Evolutionary conservation across 345 rosid species (phyloP).

Genomic region (Eucalyptus sp.): DNA sequence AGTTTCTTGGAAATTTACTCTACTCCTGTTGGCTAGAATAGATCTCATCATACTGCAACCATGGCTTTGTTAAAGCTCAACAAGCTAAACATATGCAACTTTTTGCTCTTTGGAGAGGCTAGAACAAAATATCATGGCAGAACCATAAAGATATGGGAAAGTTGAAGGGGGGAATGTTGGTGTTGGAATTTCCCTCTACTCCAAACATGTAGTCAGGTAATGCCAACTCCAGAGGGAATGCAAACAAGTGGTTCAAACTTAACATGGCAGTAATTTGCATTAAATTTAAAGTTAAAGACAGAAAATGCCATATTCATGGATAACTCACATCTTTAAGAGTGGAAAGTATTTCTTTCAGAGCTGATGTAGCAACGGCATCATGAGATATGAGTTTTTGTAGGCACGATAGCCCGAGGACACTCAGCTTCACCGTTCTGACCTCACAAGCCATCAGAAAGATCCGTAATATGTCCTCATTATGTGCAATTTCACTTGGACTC

Average conservation of each 20-base stretch:
- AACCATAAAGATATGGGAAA: neutral
- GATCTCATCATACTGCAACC: neutral
- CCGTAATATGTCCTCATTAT: constrained; percentile 74
- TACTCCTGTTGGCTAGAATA: neutral
- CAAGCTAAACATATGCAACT: neutral
- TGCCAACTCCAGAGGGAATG: neutral
- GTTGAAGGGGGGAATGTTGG: neutral
- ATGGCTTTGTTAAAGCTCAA: neutral
- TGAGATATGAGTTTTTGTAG: constrained; percentile 95
- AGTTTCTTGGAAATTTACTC: neutral
- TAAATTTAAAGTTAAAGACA: neutral
- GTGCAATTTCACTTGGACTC: constrained; percentile 73
- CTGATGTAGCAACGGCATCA: constrained; percentile 85
- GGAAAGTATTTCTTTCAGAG: constrained; percentile 66
- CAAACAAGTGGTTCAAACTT: neutral
- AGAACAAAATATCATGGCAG: neutral
- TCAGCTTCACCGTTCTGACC: constrained; percentile 72
- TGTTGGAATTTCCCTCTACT: neutral
- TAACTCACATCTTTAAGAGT: constrained; percentile 77
- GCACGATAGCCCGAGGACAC: constrained; percentile 91
- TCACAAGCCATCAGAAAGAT: constrained; percentile 93
- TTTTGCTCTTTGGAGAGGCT: neutral
- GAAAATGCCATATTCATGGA: neutral
- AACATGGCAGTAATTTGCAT: neutral
- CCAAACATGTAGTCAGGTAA: neutral